Percentiles rank a stretch among this genome's conserved stretches.
Evolutionary conservation across 192 early-diverging fungal genomes (phyloP).

Genomic region (Podila verticillata): DNA sequence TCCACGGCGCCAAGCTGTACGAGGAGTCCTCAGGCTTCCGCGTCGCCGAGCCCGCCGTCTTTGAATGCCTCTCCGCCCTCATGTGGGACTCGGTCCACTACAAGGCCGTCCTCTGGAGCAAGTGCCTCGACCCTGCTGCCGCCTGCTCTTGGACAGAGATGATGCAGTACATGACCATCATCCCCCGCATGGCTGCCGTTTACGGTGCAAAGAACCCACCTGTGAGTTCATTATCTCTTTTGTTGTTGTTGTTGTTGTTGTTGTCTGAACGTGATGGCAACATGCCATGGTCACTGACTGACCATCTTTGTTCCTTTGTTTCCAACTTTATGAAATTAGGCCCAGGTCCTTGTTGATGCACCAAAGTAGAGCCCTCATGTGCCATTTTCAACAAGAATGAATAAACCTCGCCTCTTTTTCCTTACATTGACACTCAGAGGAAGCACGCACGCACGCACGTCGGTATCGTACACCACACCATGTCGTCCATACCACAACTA

Average conservation of each 20-base stretch:
- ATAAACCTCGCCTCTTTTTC: too few species aligned
- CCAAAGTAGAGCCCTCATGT: neutral
- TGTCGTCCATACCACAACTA: too few species aligned
- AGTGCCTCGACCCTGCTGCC: conserved; percentile 14
- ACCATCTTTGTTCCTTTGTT: neutral
- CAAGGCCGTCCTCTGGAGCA: conserved; percentile 22
- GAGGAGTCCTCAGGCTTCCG: neutral
- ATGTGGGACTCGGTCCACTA: conserved; percentile 45
- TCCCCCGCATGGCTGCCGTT: conserved; percentile 19
- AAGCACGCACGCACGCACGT: too few species aligned
- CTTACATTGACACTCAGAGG: too few species aligned
- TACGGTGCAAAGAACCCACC: conserved; percentile 36
- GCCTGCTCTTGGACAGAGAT: conserved; percentile 32
- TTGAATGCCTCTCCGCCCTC: conserved; percentile 13
- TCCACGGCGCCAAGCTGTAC: conserved; percentile 12
- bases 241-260: neutral
- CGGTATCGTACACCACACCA: too few species aligned
- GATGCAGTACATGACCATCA: conserved; percentile 32
- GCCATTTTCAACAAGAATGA: too few species aligned
- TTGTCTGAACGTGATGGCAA: conserved; percentile 1
- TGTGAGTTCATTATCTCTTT: conserved; percentile 17
- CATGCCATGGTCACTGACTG: neutral
- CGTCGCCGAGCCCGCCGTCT: conserved; percentile 9
- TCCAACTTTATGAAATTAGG: neutral
- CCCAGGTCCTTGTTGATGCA: neutral